phyloP scores from a whole-genome alignment of 2,329 filamentous ascomycete species.

The Xylogone sp. region DNA sequence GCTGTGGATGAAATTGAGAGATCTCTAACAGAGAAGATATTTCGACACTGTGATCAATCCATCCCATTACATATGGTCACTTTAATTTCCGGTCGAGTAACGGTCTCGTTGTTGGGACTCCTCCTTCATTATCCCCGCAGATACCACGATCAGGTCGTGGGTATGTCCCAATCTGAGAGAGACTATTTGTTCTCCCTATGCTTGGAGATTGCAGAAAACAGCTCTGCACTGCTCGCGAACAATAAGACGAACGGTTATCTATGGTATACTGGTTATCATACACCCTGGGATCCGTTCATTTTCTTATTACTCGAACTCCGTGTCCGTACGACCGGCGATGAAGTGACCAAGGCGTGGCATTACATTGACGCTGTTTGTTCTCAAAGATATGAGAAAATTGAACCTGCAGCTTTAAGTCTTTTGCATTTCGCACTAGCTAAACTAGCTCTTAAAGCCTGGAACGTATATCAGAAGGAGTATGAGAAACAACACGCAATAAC shows the following conservation, averaged over 20 bases:
- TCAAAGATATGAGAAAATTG: background rate
- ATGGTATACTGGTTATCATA: constrained; percentile 1
- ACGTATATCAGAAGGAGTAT: background rate
- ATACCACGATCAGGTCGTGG: background rate
- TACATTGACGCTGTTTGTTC: background rate
- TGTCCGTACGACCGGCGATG: background rate
- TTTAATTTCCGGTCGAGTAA: constrained; percentile 5
- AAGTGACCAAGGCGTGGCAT: background rate
- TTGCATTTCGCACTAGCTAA: background rate
- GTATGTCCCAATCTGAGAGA: background rate
- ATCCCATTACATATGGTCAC: constrained; percentile 27
- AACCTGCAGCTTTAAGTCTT: background rate
- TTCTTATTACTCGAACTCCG: background rate
- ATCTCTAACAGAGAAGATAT: constrained; percentile 31
- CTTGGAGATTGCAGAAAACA: background rate
- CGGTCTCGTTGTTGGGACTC: constrained; percentile 10
- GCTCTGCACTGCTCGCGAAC: background rate
- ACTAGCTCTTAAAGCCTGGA: background rate
- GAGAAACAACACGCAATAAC: background rate
- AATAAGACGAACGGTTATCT: background rate
- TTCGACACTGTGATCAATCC: constrained; percentile 33
- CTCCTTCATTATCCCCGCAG: constrained; percentile 15
- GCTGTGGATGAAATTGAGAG: constrained; percentile 34
- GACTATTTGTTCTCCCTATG: background rate
- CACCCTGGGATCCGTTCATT: background rate